Evolutionary conservation across 2,329 filamentous ascomycete genomes (phyloP).

Genomic region (Ophiostoma montium): DNA sequence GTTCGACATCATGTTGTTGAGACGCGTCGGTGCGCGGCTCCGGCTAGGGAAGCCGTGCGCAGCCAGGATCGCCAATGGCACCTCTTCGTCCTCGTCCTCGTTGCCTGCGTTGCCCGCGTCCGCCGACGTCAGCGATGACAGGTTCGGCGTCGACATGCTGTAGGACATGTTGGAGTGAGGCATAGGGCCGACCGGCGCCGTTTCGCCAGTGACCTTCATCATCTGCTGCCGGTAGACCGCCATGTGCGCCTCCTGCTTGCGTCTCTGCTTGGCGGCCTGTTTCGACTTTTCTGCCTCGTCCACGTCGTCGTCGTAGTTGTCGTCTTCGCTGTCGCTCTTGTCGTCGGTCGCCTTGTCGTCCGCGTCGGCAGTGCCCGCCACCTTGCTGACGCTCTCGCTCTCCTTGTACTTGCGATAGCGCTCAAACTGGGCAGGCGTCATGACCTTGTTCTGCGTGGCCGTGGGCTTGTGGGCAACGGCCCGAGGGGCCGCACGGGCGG

Average conservation of each 20-base stretch:
- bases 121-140: slow-evolving; percentile 23
- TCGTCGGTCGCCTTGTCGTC: slow-evolving; percentile 33
- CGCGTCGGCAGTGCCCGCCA: slow-evolving; percentile 30
- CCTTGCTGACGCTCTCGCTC: slow-evolving; percentile 31
- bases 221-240: slow-evolving; percentile 84
- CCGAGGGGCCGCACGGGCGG: slow-evolving; percentile 24
- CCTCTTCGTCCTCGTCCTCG: slow-evolving; percentile 73
- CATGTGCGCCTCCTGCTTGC: slow-evolving; percentile 83
- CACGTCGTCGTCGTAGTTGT: slow-evolving; percentile 57
- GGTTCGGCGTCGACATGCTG: slow-evolving; percentile 49
- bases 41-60: slow-evolving; percentile 79
- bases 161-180: slow-evolving; percentile 39
- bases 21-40: slow-evolving; percentile 56
- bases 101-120: slow-evolving; percentile 34
- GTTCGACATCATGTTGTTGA: slow-evolving; percentile 52
- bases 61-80: slow-evolving; percentile 72
- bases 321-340: slow-evolving; percentile 48
- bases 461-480: slow-evolving; percentile 23
- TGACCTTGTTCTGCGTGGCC: slow-evolving; percentile 53
- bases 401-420: slow-evolving; percentile 63
- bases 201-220: slow-evolving; percentile 87
- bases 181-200: slow-evolving; percentile 30
- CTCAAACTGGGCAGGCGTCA: slow-evolving; percentile 83
- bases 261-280: slow-evolving; percentile 59
- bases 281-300: slow-evolving; percentile 66